phyloP scores from a whole-genome alignment of 331 rosid species.

The Phaseolus coccineus region DNA sequence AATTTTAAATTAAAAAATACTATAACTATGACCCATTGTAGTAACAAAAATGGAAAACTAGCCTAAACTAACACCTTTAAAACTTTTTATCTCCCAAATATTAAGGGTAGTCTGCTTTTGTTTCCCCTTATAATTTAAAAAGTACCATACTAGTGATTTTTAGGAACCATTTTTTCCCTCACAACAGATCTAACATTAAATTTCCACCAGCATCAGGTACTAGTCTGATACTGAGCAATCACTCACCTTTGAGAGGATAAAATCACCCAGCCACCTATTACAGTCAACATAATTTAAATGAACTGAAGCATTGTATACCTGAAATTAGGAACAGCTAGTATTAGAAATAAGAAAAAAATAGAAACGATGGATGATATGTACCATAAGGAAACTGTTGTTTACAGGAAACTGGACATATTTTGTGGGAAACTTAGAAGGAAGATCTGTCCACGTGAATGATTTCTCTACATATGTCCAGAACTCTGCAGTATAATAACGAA shows the following conservation, averaged over 20 bases:
- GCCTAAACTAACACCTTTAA: background rate
- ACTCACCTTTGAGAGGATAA: constrained; percentile 91
- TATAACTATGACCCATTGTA: constrained; percentile 1
- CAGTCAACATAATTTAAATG: constrained; percentile 98
- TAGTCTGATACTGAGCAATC: constrained; percentile 30
- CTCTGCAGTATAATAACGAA: constrained; percentile 64
- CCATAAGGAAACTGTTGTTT: constrained; percentile 48
- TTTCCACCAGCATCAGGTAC: background rate
- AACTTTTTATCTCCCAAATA: constrained; percentile 11
- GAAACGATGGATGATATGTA: constrained; percentile 34
- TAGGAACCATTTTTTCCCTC: background rate
- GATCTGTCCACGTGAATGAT: constrained; percentile 97
- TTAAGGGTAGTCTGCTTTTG: no score
- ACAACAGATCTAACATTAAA: constrained; percentile 22
- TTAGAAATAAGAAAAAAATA: constrained; percentile 8
- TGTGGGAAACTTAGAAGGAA: constrained; percentile 95
- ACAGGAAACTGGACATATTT: constrained; percentile 97
- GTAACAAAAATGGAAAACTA: constrained; percentile 24
- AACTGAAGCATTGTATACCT: constrained; percentile 84
- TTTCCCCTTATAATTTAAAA: no score
- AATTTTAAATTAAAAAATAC: constrained; percentile 7
- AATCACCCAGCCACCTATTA: constrained; percentile 97
- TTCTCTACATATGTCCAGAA: constrained; percentile 94
- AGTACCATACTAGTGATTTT: no score
- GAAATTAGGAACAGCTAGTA: constrained; percentile 44